Evolutionary conservation across 371 early-diverging fungal species (phyloP), one percentile per base, ranked within the genome.

Genomic region (Apophysomyces trapeziformis): DNA sequence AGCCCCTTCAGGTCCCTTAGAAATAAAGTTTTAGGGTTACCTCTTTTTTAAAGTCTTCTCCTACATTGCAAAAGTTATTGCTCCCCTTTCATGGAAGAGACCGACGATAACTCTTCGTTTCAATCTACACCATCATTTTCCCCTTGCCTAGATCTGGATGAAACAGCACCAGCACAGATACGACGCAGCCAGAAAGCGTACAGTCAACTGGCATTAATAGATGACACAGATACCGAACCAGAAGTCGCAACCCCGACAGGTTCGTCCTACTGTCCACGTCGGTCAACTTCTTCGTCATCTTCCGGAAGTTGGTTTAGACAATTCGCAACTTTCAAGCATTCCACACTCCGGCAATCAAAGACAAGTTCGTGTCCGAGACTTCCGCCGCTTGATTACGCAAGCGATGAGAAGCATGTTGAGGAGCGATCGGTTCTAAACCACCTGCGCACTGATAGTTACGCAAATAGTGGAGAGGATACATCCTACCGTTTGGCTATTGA

Each of bases 11-110:
- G n/a, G n/a, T 14, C 54, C 54, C 54, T 26, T 21, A 11, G 54
- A 50, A 50, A 50, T 18, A 21, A 18, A 50, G 9, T 50, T 50
- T 26, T 50, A 50, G 54, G 46, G 54, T 16, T 5, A 4, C 21
- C 21, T 50, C 54, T 50, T 50, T 50, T 18, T 50, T 21, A 18
- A 21, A 18, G 21, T 16, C 47, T n/a, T 50, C 54, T 50, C 54
- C 54, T n/a, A 50, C 21, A 45, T 45, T 45, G 46, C 16, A n/a
- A 18, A 50, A 50, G 54, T 21, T 26, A 21, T 21, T 50, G 16
- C 21, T 5, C 54, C 54, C 54, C 54, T 50, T 50, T 50, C n/a
- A 21, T 50, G 54, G 54, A 50, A 50, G 21, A 16, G n/a, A 16
- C 21, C 54, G 21, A 21, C 21, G 21, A 50, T 11, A n/a, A 21